Base-by-base conservation (phyloP, 1,284 basidiomycete species). In the Ganoderma sp. region DNA sequence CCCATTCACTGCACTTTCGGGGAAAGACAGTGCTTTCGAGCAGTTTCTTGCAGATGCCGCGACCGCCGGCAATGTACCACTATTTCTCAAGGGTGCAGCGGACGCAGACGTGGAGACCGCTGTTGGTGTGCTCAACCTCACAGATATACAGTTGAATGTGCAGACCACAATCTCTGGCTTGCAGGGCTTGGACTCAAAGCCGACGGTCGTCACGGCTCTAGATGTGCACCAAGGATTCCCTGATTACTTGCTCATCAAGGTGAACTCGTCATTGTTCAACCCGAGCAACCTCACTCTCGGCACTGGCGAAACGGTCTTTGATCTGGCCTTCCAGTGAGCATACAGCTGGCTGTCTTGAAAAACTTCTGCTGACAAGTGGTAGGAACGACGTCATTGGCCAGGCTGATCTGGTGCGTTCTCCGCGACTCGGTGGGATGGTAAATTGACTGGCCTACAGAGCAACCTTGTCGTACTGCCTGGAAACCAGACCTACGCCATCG, bases 201-300 rank as follows among this genome's bases (percentile, higher is more conserved):
- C 90, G 9, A 85, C 87, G 9, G 81, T 82, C 5, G 85, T 93
- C 10, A 81, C 82, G 50, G 82, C 87, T 72, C 78, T 94, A 66
- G 91, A 94, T 73, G 91, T 94, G 28, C 87, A 84, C 64, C 90
- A 87, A 66, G 92, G 92, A 9, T 93, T 86, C 81, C 72, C 87
- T 0, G 84, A 89, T 72, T 91, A 85, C 77, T 80, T 94, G 22
- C 81, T 92, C 64, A 93, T 94, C 80, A 91, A 83, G 71, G 86
- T 88, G 19, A 81, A 85, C 50, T 85, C 85, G 39, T 80, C 81
- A 3, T 75, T 90, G 39, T 88, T 85, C 75, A 90, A 90, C 69
- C 90, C 89, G 8, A 93, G 91, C 71, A 90, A 91, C 73, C 78
- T 94, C 71, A 92, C 92, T 10, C 89, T 93, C 42, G 88, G 87